Evolutionary conservation across 140 eudicot species (phyloP).

Genomic region (Flaveria floridana): DNA sequence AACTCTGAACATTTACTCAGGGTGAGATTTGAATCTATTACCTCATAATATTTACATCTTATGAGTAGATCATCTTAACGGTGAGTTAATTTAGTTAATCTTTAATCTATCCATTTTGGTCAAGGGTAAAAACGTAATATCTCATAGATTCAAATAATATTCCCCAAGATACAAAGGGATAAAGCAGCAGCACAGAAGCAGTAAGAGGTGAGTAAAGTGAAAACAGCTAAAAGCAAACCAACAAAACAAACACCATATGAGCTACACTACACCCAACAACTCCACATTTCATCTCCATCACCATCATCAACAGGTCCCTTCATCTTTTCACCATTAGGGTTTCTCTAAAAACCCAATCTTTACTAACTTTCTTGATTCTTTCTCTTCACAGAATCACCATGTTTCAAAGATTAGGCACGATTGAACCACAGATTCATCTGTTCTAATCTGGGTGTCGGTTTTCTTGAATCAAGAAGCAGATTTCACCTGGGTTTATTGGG

Average conservation of each 20-base stretch:
- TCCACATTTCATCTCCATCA: constrained; percentile 26
- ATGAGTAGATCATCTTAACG: no score
- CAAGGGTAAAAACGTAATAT: constrained; percentile 23
- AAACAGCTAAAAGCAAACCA: constrained; percentile 32
- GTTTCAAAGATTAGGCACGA: constrained; percentile 46
- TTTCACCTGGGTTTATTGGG: not conserved
- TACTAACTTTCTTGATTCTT: constrained; percentile 17
- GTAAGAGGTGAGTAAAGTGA: not conserved
- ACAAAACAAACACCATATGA: constrained; percentile 30
- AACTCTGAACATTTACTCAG: no score
- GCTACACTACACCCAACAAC: constrained; percentile 18
- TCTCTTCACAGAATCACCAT: constrained; percentile 28
- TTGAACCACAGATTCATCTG: not conserved
- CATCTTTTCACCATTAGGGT: constrained; percentile 24
- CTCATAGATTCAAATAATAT: constrained; percentile 22
- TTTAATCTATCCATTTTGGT: not conserved
- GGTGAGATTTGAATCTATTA: no score
- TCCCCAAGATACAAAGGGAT: constrained; percentile 19
- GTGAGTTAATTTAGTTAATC: no score
- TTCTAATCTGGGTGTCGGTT: not conserved
- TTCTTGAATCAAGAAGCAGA: constrained; percentile 1
- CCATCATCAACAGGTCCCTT: constrained; percentile 3
- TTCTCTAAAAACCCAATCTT: not conserved
- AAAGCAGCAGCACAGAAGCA: not conserved
- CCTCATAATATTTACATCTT: no score